phyloP scores from a whole-genome alignment of 1,139 yeast species.

The Lodderomyces margitis region DNA sequence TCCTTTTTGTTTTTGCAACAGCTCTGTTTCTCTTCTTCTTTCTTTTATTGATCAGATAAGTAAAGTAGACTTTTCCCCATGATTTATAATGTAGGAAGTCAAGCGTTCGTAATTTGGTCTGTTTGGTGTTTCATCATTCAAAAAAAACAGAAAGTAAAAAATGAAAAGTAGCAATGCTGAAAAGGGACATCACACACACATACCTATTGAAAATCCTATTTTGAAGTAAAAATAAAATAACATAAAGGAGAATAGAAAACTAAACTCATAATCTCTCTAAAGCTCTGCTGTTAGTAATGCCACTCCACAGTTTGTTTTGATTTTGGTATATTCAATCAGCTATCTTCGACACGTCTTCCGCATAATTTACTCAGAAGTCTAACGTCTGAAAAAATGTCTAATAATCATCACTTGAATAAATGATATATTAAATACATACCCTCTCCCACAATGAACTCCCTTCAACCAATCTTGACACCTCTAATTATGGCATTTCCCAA shows the following conservation, averaged over 20 bases:
- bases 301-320: background rate
- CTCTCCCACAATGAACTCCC: background rate
- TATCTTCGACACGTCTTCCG: constrained; percentile 27
- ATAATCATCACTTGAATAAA: constrained; percentile 5
- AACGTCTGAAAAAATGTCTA: constrained; percentile 24
- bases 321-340: constrained; percentile 17
- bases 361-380: constrained; percentile 28
- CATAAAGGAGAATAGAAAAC: too few relatives aligned
- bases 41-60: constrained; percentile 7
- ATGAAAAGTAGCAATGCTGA: too few relatives aligned
- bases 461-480: constrained; percentile 41
- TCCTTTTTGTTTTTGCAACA: background rate
- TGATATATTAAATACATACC: constrained; percentile 7
- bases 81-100: constrained; percentile 12
- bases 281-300: background rate
- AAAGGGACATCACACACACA: constrained; percentile 3
- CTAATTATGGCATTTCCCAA: constrained; percentile 68
- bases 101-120: constrained; percentile 15
- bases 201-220: constrained; percentile 4
- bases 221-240: too few relatives aligned
- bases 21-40: background rate
- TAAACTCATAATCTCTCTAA: background rate
- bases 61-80: constrained; percentile 14
- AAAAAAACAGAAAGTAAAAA: constrained; percentile 1
- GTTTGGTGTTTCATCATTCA: constrained; percentile 13